Percentiles rank a stretch among this genome's conserved stretches.
Evolutionary conservation across 2,329 filamentous ascomycete genomes (phyloP).

Genomic region (Phialophora verrucosa): DNA sequence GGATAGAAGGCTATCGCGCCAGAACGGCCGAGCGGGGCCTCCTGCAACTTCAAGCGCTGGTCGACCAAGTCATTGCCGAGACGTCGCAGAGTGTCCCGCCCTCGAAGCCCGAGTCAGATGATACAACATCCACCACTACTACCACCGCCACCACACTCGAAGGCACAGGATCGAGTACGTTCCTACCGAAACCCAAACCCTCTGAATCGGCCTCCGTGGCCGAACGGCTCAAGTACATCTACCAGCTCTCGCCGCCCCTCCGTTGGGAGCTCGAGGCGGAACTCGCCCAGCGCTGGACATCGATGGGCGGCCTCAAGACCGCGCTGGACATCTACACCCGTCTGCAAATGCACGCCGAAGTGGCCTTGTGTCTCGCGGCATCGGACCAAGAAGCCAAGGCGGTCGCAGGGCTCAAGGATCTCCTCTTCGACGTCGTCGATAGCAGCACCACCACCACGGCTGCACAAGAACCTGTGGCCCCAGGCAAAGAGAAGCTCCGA

Average conservation of each 20-base stretch:
- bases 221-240: slow-evolving; percentile 80
- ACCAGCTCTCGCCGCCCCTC: slow-evolving; percentile 80
- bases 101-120: slow-evolving; percentile 44
- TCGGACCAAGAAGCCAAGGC: slow-evolving; percentile 85
- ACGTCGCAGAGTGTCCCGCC: slow-evolving; percentile 52
- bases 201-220: slow-evolving; percentile 78
- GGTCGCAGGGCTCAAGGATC: slow-evolving; percentile 73
- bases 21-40: slow-evolving; percentile 88
- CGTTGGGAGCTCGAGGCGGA: slow-evolving; percentile 95
- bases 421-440: slow-evolving; percentile 69
- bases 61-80: slow-evolving; percentile 92
- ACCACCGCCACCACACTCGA: slow-evolving; percentile 37
- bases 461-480: background rate
- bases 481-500: slow-evolving; percentile 59
- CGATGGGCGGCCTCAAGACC: slow-evolving; percentile 82
- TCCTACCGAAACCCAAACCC: slow-evolving; percentile 76
- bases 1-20: slow-evolving; percentile 86
- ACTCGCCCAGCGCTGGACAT: slow-evolving; percentile 89
- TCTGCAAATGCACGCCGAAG: slow-evolving; percentile 91
- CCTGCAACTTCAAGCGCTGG: slow-evolving; percentile 89
- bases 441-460: slow-evolving; percentile 43
- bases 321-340: slow-evolving; percentile 96
- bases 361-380: slow-evolving; percentile 83
- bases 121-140: slow-evolving; percentile 39
- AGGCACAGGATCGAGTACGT: slow-evolving; percentile 68